A percentile compares a stretch with the other conserved stretches of the same genome.
Evolutionary conservation across 805 yeast species (phyloP).

Genomic region (Candida schatavii): DNA sequence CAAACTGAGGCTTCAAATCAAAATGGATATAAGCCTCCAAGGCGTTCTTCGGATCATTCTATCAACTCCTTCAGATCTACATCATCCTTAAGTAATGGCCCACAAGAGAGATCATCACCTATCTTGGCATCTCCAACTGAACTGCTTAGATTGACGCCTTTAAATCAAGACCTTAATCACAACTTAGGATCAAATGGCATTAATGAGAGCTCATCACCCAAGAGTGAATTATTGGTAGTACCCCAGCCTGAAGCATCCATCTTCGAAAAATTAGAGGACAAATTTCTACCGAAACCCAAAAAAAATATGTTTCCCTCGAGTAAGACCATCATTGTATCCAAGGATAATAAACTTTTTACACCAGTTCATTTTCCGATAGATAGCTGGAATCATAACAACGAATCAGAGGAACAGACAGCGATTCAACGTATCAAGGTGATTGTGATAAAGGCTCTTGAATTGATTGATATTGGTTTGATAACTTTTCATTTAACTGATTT

Average conservation of each 20-base stretch:
- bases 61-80: conserved; percentile 3
- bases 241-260: conserved; percentile 23
- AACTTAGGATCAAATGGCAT: too few relatives aligned
- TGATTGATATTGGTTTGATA: conserved; percentile 29
- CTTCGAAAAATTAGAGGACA: conserved; percentile 32
- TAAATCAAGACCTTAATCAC: neutral
- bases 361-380: conserved; percentile 41
- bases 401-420: neutral
- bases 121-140: neutral
- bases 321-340: conserved; percentile 52
- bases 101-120: neutral
- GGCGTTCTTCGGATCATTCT: conserved; percentile 1
- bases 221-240: neutral
- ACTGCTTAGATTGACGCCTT: neutral
- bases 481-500: conserved; percentile 67
- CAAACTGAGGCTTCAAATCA: neutral
- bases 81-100: conserved; percentile 4
- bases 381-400: conserved; percentile 7
- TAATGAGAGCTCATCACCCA: conserved; percentile 5
- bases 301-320: conserved; percentile 7
- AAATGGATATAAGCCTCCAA: neutral
- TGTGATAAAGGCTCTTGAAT: conserved; percentile 35
- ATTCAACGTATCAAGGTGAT: conserved; percentile 8
- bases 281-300: conserved; percentile 22
- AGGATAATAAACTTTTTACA: conserved; percentile 56